A percentile compares a stretch with the other conserved stretches of the same genome.
Evolutionary conservation across 1,139 yeast genomes (phyloP).

Genomic region (Scheffersomyces lignicola): DNA sequence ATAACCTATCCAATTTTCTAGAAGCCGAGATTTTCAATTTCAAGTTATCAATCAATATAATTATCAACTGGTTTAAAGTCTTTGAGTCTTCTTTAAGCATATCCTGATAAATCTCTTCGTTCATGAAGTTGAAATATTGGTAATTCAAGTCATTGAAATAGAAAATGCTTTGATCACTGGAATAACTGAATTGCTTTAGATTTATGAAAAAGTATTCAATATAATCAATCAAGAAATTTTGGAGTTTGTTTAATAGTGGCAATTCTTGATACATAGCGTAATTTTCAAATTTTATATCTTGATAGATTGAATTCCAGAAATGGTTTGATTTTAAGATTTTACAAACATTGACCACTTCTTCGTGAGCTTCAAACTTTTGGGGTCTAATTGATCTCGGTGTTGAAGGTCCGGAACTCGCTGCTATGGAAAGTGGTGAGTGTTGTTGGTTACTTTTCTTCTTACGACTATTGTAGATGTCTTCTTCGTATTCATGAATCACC

Average conservation of each 20-base stretch:
- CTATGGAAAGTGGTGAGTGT: background rate
- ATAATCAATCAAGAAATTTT: constrained; percentile 26
- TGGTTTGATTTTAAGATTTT: constrained; percentile 20
- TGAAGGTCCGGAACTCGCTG: too few relatives aligned
- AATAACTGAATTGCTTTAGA: constrained; percentile 15
- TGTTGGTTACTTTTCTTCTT: background rate
- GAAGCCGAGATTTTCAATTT: constrained; percentile 9
- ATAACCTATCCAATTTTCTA: background rate
- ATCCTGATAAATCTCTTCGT: constrained; percentile 11
- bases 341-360: constrained; percentile 4
- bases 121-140: constrained; percentile 26
- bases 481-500: constrained; percentile 4
- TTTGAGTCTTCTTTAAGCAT: background rate
- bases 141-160: constrained; percentile 28
- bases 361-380: background rate
- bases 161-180: constrained; percentile 17
- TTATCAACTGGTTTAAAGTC: constrained; percentile 8
- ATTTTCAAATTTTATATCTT: constrained; percentile 29
- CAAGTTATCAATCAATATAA: constrained; percentile 15
- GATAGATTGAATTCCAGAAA: constrained; percentile 37
- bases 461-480: background rate
- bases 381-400: background rate
- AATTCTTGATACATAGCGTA: constrained; percentile 26
- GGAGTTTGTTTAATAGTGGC: constrained; percentile 28
- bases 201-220: constrained; percentile 31